phyloP scores from a whole-genome alignment of 2,329 filamentous ascomycete species.

The Aspergillus novofumigatus region DNA sequence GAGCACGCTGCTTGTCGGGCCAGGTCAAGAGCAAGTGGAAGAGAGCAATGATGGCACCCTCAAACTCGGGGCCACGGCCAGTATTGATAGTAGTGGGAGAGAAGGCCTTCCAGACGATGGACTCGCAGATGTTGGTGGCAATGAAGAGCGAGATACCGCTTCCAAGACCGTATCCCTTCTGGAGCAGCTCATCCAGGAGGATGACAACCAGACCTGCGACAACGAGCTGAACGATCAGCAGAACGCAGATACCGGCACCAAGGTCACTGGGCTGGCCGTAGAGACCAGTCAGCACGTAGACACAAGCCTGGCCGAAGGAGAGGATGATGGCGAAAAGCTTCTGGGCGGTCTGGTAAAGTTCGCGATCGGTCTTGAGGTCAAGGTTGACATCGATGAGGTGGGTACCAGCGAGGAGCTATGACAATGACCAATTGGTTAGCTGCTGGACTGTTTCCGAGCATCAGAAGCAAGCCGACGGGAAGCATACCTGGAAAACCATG shows the following conservation, averaged over 20 bases:
- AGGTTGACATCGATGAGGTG: constrained; percentile 99
- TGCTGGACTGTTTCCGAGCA: constrained; percentile 68
- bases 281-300: constrained; percentile 96
- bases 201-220: constrained; percentile 98
- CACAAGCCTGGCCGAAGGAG: constrained; percentile 93
- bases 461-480: constrained; percentile 55
- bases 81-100: constrained; percentile 99
- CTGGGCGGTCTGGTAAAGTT: constrained; percentile 99
- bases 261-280: constrained; percentile 96
- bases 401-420: constrained; percentile 85
- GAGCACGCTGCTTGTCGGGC: constrained; percentile 98
- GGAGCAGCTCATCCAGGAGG: constrained; percentile 95
- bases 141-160: constrained; percentile 99
- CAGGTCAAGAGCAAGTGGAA: constrained; percentile 98
- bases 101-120: constrained; percentile 99
- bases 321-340: constrained; percentile 98
- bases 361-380: constrained; percentile 98
- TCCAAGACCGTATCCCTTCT: constrained; percentile 98
- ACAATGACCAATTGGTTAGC: constrained; percentile 12
- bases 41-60: constrained; percentile 95
- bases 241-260: constrained; percentile 95
- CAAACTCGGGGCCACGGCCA: constrained; percentile 96
- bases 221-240: constrained; percentile 95
- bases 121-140: constrained; percentile 99
- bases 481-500: constrained; percentile 90